These are phyloP conservation scores for Oligophagozyma castellii DNA, from an alignment of 1,139 yeast species.

Conservation along the genomic window DNA sequence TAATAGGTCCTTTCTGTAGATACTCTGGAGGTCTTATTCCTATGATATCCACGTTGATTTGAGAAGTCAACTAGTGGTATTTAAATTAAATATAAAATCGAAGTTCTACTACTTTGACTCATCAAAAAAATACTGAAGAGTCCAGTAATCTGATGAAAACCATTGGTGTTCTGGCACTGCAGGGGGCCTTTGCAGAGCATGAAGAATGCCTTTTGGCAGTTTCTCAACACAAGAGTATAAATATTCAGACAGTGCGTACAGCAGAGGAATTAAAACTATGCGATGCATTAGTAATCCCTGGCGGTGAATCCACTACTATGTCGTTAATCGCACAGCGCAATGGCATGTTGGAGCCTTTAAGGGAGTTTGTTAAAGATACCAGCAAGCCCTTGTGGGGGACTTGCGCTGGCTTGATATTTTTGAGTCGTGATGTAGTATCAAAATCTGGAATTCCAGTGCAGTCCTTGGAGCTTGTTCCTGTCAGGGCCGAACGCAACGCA, in stretches of 20 bases:
- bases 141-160: conserved; percentile 5
- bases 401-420: conserved; percentile 69
- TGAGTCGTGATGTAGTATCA: conserved; percentile 42
- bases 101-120: no score
- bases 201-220: conserved; percentile 37
- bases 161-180: conserved; percentile 66
- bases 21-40: no score
- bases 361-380: conserved; percentile 33
- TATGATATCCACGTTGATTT: no score
- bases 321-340: conserved; percentile 60
- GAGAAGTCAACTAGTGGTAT: no score
- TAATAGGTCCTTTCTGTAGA: no score
- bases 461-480: conserved; percentile 51
- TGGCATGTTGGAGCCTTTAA: conserved; percentile 41
- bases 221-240: conserved; percentile 3
- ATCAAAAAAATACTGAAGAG: no score
- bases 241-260: conserved; percentile 40
- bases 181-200: conserved; percentile 73
- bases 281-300: conserved; percentile 58
- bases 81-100: no score
- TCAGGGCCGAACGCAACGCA: conserved; percentile 56
- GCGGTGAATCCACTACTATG: conserved; percentile 73
- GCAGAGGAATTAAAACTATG: conserved; percentile 35
- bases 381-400: conserved; percentile 69
- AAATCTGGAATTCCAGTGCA: conserved; percentile 48